Evolutionary conservation across 768 basidiomycete species (phyloP).

Genomic region (Amanita phalloides): DNA sequence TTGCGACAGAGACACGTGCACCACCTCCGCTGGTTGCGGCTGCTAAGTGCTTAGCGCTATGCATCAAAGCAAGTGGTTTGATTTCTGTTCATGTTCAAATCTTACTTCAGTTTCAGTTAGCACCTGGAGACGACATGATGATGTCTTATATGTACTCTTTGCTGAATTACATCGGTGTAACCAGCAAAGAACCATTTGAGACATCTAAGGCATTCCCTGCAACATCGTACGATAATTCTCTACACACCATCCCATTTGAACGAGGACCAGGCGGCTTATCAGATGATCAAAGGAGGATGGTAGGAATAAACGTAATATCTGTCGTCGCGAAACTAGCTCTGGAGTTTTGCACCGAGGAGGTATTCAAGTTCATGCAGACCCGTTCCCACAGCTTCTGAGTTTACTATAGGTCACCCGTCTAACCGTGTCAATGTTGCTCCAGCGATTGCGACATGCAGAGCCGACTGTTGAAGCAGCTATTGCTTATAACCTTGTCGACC

Average conservation of each 20-base stretch:
- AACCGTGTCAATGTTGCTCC: constrained; percentile 87
- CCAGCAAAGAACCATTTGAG: constrained; percentile 68
- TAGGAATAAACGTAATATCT: constrained; percentile 86
- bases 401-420: constrained; percentile 60
- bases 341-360: constrained; percentile 82
- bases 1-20: constrained; percentile 59
- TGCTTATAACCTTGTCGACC: constrained; percentile 82
- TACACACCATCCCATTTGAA: constrained; percentile 35
- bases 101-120: constrained; percentile 37
- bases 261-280: constrained; percentile 55
- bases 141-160: constrained; percentile 97
- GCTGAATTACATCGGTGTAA: constrained; percentile 81
- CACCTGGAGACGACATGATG: constrained; percentile 79
- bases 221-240: neutral
- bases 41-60: constrained; percentile 82
- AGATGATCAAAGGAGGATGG: constrained; percentile 76
- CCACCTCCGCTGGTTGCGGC: constrained; percentile 77
- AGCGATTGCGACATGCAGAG: constrained; percentile 77
- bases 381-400: neutral
- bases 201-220: constrained; percentile 16
- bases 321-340: constrained; percentile 82
- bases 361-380: constrained; percentile 14
- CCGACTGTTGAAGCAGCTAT: constrained; percentile 86
- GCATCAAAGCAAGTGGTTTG: constrained; percentile 55
- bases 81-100: neutral